A percentile compares a stretch with the other conserved stretches of the same genome.
These are phyloP conservation scores for Colletotrichum godetiae DNA, from an alignment of 2,329 filamentous ascomycete genomes.

Conservation along the genomic window DNA sequence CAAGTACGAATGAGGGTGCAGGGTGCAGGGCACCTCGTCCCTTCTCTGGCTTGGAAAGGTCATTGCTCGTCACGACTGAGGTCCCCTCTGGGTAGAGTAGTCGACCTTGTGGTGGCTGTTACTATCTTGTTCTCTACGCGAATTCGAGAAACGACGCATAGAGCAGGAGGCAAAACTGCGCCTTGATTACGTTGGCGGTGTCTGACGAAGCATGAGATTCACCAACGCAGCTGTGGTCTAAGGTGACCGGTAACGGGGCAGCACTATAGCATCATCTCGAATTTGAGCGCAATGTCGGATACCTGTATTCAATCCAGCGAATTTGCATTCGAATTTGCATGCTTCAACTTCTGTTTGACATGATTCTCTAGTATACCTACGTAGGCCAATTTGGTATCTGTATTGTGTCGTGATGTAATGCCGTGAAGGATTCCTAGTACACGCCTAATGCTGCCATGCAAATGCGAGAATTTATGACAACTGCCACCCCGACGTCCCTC, in stretches of 20 bases:
- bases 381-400: slow-evolving; percentile 32
- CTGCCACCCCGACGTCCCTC: not conserved
- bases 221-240: not conserved
- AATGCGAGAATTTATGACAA: slow-evolving; percentile 10
- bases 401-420: slow-evolving; percentile 19
- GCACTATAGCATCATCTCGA: too few relatives aligned
- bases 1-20: not conserved
- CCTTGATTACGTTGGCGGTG: too few relatives aligned
- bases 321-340: not conserved
- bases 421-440: slow-evolving; percentile 3
- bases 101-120: too few relatives aligned
- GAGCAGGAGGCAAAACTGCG: too few relatives aligned
- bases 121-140: too few relatives aligned
- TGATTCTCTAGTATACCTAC: slow-evolving; percentile 24
- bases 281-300: not conserved
- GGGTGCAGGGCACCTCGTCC: too few relatives aligned
- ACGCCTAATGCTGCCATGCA: slow-evolving; percentile 27
- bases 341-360: slow-evolving; percentile 7
- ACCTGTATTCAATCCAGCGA: too few relatives aligned
- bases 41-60: too few relatives aligned
- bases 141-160: too few relatives aligned
- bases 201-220: too few relatives aligned
- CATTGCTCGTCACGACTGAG: too few relatives aligned
- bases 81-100: not conserved
- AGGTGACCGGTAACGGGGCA: too few relatives aligned